phyloP scores from a whole-genome alignment of 106 monocot species.

The Dactylorhiza incarnata region DNA sequence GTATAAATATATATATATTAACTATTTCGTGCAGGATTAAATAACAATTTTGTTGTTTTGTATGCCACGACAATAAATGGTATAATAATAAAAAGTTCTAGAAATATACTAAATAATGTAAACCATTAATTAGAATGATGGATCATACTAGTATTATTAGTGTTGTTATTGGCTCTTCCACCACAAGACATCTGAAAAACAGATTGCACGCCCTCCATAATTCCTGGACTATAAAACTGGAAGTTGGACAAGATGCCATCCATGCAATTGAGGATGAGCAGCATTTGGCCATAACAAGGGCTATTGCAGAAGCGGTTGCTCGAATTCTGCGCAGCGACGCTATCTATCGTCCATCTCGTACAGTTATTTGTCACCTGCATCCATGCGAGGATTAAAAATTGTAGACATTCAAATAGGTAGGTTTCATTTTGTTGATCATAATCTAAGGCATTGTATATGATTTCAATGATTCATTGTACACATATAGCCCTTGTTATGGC shows the following conservation, averaged over 20 bases:
- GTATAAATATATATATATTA: no score
- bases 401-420: neutral
- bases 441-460: no score
- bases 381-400: no score
- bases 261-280: constrained; percentile 15
- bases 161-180: neutral
- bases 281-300: constrained; percentile 19
- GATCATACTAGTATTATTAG: neutral
- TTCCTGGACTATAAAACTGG: constrained; percentile 8
- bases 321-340: neutral
- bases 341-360: neutral
- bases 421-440: neutral
- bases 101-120: no score
- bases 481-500: no score
- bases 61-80: no score
- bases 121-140: neutral
- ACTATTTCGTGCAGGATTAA: no score
- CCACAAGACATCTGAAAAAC: constrained; percentile 19
- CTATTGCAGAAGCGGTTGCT: constrained; percentile 5
- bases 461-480: no score
- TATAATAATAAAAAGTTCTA: no score
- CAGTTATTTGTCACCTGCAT: constrained; percentile 11
- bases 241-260: constrained; percentile 19
- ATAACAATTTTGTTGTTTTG: no score
- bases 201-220: constrained; percentile 14